Base-by-base conservation (phyloP, 225 moss, liverwort and hornwort genomes). In the Pseudoscleropodium purum region DNA sequence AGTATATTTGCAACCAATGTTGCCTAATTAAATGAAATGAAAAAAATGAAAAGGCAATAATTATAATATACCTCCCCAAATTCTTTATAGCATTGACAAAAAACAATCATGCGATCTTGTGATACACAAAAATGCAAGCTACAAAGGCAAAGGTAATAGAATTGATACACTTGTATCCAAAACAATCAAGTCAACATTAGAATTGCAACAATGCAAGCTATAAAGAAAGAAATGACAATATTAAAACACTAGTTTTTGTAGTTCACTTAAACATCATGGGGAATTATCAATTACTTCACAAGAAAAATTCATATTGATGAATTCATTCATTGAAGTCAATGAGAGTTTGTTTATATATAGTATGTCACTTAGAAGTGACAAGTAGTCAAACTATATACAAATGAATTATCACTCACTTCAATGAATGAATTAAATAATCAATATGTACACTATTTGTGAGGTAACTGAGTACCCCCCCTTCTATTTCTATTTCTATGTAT, bases 1-100 rank as follows among this genome's bases (percentile, higher is more conserved):
- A 36, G 36, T 0, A 13, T 0, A 13, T 52, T 34, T 2, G 13
- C 2, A 51, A 56, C 2, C 18, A 7, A 76, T 8, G 5, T 21
- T 75, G 7, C 20, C 13, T 13, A 34, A 57, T 17, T 20, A 20
- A 75, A 21, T 51, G 7, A 34, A 76, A 76, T 51, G 34, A 57
- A 20, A 75, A 43, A 75, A 51, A 49, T 51, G 13, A 76, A 33
- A 13, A 51, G 4, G 2, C 13, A 77, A 34, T n/a, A n/a, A n/a
- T n/a, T 77, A 5, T 14, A 52, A 21, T 47, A 30, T 6, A 43
- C 43, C 2, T 27, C 43, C 3, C 1, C 2, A 9, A 45, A 45
- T 6, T 45, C 2, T 45, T 45, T 30, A 45, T 26, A 51, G 13
- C 8, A 21, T 33, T 3, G 34, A 76, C 2, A 2, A 20, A 49